A percentile compares a stretch with the other conserved stretches of the same genome.
Conservation (phyloP, 441 rosid species). For the Arabidopsis hybrid region DNA sequence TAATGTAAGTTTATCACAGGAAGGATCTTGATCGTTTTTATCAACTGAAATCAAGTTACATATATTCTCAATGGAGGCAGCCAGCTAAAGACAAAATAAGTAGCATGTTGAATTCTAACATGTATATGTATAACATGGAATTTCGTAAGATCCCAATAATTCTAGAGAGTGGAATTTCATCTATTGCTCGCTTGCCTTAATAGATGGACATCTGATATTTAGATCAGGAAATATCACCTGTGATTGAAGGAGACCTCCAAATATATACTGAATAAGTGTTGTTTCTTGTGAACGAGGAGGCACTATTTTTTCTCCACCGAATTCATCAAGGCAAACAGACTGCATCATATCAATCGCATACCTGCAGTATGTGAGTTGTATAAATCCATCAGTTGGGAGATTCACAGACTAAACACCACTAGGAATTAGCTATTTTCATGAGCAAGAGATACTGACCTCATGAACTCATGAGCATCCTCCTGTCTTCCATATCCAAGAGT, state of each 20-base stretch:
- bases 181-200: background rate
- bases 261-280: slow-evolving; percentile 89
- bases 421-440: background rate
- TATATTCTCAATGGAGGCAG: background rate
- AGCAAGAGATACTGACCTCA: slow-evolving; percentile 64
- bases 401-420: background rate
- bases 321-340: slow-evolving; percentile 93
- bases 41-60: slow-evolving; percentile 19
- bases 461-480: slow-evolving; percentile 99
- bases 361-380: slow-evolving; percentile 48
- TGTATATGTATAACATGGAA: background rate
- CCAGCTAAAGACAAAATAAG: slow-evolving; percentile 9
- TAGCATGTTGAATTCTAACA: background rate
- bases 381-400: slow-evolving; percentile 8
- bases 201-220: slow-evolving; percentile 17
- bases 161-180: background rate
- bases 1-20: slow-evolving; percentile 1
- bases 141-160: background rate
- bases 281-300: slow-evolving; percentile 78
- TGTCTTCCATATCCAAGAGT: slow-evolving; percentile 98
- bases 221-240: slow-evolving; percentile 60
- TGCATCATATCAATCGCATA: slow-evolving; percentile 96
- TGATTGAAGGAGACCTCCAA: slow-evolving; percentile 95
- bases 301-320: slow-evolving; percentile 93
- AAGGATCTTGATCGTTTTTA: background rate